Conservation (phyloP, 768 basidiomycete genomes). For the Lentinula aciculospora region DNA sequence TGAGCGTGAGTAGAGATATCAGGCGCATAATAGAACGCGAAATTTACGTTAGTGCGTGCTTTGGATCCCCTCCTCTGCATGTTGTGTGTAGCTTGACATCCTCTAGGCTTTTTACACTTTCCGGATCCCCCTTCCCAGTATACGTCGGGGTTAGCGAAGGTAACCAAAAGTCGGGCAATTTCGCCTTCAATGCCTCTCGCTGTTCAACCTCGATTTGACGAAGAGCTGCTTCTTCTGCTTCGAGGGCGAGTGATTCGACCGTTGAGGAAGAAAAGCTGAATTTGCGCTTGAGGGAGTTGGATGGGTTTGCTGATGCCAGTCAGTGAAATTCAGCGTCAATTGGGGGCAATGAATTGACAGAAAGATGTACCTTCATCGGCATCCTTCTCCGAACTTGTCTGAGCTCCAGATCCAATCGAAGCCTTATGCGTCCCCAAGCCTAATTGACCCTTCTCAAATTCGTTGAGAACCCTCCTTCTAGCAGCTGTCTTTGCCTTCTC, state of each 20-base stretch:
- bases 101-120: constrained; percentile 59
- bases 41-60: constrained; percentile 76
- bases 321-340: constrained; percentile 24
- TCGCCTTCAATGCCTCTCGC: constrained; percentile 76
- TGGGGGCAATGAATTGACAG: neutral
- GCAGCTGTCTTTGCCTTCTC: constrained; percentile 66
- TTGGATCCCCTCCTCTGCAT: constrained; percentile 75
- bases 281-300: constrained; percentile 57
- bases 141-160: constrained; percentile 88
- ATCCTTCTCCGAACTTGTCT: constrained; percentile 31
- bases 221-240: constrained; percentile 87
- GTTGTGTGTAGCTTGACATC: constrained; percentile 86
- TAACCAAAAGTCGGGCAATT: constrained; percentile 97
- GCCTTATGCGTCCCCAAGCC: constrained; percentile 35
- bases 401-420: constrained; percentile 29
- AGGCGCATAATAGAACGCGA: constrained; percentile 23
- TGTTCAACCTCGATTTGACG: constrained; percentile 80
- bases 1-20: constrained; percentile 1
- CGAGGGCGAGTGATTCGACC: constrained; percentile 64
- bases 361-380: constrained; percentile 14
- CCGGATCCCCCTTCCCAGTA: constrained; percentile 53
- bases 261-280: constrained; percentile 74
- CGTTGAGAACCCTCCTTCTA: constrained; percentile 79
- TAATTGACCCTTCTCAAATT: constrained; percentile 87
- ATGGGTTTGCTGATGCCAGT: constrained; percentile 23